A percentile compares a stretch with the other conserved stretches of the same genome.
Evolutionary conservation across 768 basidiomycete species (phyloP).

Genomic region (Termitomyces sp.): DNA sequence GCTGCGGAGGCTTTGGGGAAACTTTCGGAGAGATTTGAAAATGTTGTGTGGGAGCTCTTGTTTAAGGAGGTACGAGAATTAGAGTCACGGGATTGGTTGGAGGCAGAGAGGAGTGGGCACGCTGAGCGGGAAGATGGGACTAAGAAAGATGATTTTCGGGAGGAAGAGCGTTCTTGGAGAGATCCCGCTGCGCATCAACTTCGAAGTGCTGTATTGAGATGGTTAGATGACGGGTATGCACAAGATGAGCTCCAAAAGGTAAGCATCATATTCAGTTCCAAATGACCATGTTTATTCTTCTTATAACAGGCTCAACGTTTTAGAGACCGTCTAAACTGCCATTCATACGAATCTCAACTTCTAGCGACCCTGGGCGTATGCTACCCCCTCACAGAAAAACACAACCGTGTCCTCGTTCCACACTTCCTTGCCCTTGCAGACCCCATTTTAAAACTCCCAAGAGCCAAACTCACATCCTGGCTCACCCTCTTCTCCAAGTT

Average conservation of each 20-base stretch:
- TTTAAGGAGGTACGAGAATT: slow-evolving; percentile 32
- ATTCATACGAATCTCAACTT: slow-evolving; percentile 78
- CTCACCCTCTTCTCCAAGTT: slow-evolving; percentile 87
- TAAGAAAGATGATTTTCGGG: slow-evolving; percentile 38
- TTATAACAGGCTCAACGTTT: slow-evolving; percentile 22
- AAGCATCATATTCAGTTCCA: background rate
- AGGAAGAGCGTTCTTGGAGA: slow-evolving; percentile 74
- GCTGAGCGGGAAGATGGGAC: slow-evolving; percentile 4
- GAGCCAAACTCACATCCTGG: slow-evolving; percentile 66
- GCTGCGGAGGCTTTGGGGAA: slow-evolving; percentile 63
- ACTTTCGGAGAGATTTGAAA: slow-evolving; percentile 48
- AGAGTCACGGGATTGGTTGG: slow-evolving; percentile 11
- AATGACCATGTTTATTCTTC: background rate
- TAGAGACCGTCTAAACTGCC: slow-evolving; percentile 61
- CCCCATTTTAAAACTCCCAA: slow-evolving; percentile 42
- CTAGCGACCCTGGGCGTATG: slow-evolving; percentile 65
- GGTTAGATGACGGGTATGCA: slow-evolving; percentile 32
- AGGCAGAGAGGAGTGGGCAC: slow-evolving; percentile 7
- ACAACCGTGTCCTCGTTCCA: slow-evolving; percentile 83
- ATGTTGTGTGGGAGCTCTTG: slow-evolving; percentile 65
- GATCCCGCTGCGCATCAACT: slow-evolving; percentile 68
- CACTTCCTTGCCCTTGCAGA: slow-evolving; percentile 59
- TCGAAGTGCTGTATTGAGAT: slow-evolving; percentile 39
- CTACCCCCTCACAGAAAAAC: slow-evolving; percentile 72
- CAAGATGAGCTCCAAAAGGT: slow-evolving; percentile 29